phyloP scores from a whole-genome alignment of 2,329 filamentous ascomycete species.

The Fusarium drepaniforme region DNA sequence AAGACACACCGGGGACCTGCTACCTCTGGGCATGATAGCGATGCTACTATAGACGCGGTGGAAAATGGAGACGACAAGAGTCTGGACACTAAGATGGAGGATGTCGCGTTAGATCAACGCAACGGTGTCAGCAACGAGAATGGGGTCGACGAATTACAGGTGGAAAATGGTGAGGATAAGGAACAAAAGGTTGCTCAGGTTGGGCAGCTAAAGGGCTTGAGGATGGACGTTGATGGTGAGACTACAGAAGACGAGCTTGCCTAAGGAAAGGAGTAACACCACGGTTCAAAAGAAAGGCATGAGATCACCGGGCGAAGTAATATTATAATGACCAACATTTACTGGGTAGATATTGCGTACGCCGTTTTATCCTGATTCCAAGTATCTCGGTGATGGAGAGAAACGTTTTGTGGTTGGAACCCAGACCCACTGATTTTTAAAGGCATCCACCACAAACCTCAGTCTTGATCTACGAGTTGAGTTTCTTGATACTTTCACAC shows the following conservation, averaged over 20 bases:
- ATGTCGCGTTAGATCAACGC: neutral
- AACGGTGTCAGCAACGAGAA: neutral
- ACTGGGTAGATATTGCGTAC: neutral
- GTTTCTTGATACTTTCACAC: slow-evolving; percentile 7
- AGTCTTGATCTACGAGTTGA: neutral
- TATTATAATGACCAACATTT: neutral
- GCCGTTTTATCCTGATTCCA: neutral
- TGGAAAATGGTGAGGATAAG: neutral
- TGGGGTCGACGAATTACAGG: slow-evolving; percentile 6
- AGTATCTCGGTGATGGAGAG: neutral
- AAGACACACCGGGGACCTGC: slow-evolving; percentile 30
- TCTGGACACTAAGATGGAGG: slow-evolving; percentile 5
- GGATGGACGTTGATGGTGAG: slow-evolving; percentile 29
- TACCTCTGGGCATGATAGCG: slow-evolving; percentile 4
- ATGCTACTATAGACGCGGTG: slow-evolving; percentile 27
- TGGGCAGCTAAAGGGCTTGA: slow-evolving; percentile 4
- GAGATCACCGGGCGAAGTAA: neutral
- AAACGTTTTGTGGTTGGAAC: neutral
- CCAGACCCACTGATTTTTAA: slow-evolving; percentile 37
- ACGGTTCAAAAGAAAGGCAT: neutral
- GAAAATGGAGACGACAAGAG: neutral
- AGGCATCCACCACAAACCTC: slow-evolving; percentile 26
- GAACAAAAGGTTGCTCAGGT: neutral
- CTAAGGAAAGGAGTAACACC: neutral
- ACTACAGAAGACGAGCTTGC: slow-evolving; percentile 15